Percentiles rank a stretch among this genome's conserved stretches.
Evolutionary conservation across 2,329 filamentous ascomycete species (phyloP).

Genomic region (Xylaria sp.): DNA sequence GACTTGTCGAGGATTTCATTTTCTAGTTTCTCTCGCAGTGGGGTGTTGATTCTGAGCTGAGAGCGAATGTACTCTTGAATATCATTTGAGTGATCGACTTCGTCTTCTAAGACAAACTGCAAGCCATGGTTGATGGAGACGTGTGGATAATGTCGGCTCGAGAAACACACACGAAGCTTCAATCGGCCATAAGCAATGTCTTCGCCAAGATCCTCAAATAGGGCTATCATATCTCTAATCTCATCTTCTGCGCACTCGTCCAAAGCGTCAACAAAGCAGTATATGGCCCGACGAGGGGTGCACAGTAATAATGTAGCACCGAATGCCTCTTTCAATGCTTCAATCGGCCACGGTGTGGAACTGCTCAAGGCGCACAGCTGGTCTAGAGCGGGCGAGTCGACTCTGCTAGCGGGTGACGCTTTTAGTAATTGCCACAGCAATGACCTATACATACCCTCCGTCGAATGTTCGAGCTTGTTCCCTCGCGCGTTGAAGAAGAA

Average conservation of each 20-base stretch:
- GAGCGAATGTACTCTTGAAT: constrained; percentile 39
- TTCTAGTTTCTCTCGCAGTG: constrained; percentile 28
- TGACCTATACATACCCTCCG: constrained; percentile 21
- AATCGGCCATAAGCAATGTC: not conserved
- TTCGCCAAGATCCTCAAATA: constrained; percentile 21
- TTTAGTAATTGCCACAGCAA: constrained; percentile 14
- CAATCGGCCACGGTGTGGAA: constrained; percentile 13
- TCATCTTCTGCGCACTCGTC: constrained; percentile 33
- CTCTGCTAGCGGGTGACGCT: not conserved
- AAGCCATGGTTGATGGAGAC: constrained; percentile 42
- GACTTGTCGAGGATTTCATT: constrained; percentile 45
- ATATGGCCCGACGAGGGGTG: constrained; percentile 3
- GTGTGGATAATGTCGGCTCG: constrained; percentile 51
- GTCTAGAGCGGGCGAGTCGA: not conserved
- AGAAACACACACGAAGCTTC: constrained; percentile 26
- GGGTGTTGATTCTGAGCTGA: constrained; percentile 35
- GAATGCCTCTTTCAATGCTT: constrained; percentile 21
- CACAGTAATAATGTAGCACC: constrained; percentile 3
- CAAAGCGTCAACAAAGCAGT: constrained; percentile 32
- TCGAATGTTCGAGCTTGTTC: not conserved
- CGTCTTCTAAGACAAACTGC: constrained; percentile 36
- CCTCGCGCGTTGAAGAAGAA: constrained; percentile 52
- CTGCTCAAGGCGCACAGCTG: not conserved
- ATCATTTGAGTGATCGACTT: constrained; percentile 36
- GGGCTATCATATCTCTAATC: constrained; percentile 29